These are phyloP conservation scores for Zygosaccharomyces rouxii DNA, from an alignment of 805 yeast species.

Conservation along the genomic window DNA sequence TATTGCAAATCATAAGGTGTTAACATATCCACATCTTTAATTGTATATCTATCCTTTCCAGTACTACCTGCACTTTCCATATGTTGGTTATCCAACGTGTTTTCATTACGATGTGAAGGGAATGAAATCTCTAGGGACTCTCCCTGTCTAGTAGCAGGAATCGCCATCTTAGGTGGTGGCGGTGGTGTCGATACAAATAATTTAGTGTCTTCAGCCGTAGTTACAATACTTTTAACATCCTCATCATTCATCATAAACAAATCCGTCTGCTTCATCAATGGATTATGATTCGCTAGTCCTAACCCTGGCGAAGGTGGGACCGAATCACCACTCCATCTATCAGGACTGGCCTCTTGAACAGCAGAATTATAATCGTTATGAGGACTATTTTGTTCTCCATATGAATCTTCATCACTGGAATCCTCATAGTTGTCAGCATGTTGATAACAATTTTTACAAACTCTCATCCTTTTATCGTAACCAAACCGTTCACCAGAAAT, in stretches of 20 bases:
- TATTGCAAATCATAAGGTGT: conserved; percentile 13
- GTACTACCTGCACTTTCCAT: conserved; percentile 10
- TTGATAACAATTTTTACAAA: conserved; percentile 66
- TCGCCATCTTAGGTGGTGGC: conserved; percentile 70
- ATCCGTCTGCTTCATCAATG: conserved; percentile 17
- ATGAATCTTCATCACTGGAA: conserved; percentile 56
- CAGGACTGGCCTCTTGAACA: conserved; percentile 11
- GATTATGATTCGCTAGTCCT: conserved; percentile 5
- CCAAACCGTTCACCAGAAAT: conserved; percentile 63
- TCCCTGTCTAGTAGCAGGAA: conserved; percentile 76
- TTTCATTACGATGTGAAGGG: conserved; percentile 8
- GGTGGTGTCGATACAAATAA: conserved; percentile 41
- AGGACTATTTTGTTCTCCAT: conserved; percentile 14
- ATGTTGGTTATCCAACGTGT: conserved; percentile 9
- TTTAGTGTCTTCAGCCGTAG: conserved; percentile 36
- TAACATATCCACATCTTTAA: conserved; percentile 28
- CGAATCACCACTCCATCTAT: conserved; percentile 2
- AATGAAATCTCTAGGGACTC: conserved; percentile 70
- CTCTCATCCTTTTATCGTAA: conserved; percentile 64
- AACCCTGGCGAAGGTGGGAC: neutral
- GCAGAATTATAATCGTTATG: conserved; percentile 10
- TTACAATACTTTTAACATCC: conserved; percentile 34
- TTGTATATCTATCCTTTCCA: conserved; percentile 25
- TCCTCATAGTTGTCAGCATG: conserved; percentile 65
- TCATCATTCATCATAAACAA: conserved; percentile 29